Conservation (phyloP, 306 rosid species). For the Canavalia gladiata region DNA sequence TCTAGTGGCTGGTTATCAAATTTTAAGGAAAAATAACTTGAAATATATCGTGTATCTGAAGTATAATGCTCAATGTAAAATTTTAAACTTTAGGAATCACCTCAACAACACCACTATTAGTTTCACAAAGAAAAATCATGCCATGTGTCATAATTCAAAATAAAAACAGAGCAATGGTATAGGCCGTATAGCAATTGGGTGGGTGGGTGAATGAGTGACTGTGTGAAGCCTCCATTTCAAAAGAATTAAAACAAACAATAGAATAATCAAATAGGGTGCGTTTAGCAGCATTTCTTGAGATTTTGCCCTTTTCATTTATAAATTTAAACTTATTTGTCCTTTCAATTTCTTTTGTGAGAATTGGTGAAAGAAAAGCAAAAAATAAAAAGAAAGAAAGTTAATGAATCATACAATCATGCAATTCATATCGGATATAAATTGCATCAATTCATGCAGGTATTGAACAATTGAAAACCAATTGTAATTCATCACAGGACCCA, state of each 20-base stretch:
- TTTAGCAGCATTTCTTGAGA: not conserved
- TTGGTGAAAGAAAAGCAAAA: not conserved
- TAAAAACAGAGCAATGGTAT: too few relatives aligned
- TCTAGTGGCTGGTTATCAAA: constrained; percentile 28
- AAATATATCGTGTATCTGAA: not conserved
- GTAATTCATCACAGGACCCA: not conserved
- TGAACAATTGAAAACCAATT: not conserved
- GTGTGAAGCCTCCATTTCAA: too few relatives aligned
- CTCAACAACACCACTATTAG: too few relatives aligned
- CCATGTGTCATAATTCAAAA: too few relatives aligned
- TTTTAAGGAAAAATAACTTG: constrained; percentile 3
- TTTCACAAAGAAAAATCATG: too few relatives aligned
- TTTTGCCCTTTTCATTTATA: not conserved
- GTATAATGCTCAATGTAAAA: too few relatives aligned
- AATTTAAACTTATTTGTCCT: not conserved
- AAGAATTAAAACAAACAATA: not conserved
- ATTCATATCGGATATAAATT: not conserved
- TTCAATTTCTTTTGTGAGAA: not conserved
- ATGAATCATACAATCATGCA: not conserved
- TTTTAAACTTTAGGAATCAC: too few relatives aligned
- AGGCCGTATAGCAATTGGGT: too few relatives aligned
- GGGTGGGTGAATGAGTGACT: too few relatives aligned
- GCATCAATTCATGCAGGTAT: not conserved
- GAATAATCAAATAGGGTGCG: not conserved
- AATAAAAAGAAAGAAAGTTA: not conserved